Base-by-base conservation (phyloP, 2,329 filamentous ascomycete genomes). In the Tolypocladium cylindrosporum region DNA sequence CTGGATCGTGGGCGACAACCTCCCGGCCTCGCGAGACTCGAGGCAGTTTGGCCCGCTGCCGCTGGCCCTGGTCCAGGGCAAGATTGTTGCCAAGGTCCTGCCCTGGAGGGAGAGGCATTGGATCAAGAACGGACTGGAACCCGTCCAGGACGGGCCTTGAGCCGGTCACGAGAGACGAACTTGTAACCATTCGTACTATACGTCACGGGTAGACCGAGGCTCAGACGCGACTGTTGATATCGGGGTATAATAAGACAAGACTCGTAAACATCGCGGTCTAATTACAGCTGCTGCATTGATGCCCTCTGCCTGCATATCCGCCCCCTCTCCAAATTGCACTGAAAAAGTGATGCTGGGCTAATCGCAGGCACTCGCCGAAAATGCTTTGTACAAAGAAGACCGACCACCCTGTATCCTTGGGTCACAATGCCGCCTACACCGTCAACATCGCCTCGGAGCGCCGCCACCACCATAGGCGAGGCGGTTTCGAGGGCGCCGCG, bases 1-100 rank as follows among this genome's bases (percentile, higher is more conserved):
- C 67, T 97, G 91, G 84, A 77, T 97, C 8, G 83, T 86, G 3
- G 94, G 94, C 3, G 94, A 99, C 72, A 97, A 97, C 71, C 69
- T 96, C 61, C 79, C 84, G 3, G 88, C 83, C 66, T 97, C 91
- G 31, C 79, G 90, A 62, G 94, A 99, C 75, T 97, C 91, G 50
- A 85, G 94, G 61, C 78, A 86, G 45, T 96, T 88, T 74, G 94
- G 94, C 0, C 91, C 94, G 0, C 71, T 99, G 36, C 94, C 94
- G 0, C 75, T 99, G 68, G 93, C 84, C 1, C 75, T 99, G 62
- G 83, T 99, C 51, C 86, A 82, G 65, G 91, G 91, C 53, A 97
- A 96, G 70, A 86, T 94, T 2, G 74, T 93, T 43, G 87, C 81
- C 61, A 84, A 80, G n/a, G 72, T 78, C 43, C 75, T 81, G 61